phyloP scores from a whole-genome alignment of 805 yeast genomes.

The Saturnispora zaruensis region DNA sequence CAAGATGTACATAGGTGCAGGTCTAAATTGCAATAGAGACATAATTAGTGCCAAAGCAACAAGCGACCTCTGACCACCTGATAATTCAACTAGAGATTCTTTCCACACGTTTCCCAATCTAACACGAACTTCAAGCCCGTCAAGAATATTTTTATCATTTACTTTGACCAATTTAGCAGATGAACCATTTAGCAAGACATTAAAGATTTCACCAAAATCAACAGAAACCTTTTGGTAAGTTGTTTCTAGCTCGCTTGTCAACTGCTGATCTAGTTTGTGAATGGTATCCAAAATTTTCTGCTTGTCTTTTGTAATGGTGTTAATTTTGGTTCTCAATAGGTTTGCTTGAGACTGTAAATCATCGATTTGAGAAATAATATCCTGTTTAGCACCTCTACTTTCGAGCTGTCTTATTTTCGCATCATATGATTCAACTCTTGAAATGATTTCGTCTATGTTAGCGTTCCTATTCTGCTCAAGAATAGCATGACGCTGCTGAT shows the following conservation, averaged over 20 bases:
- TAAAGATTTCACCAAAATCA: constrained; percentile 86
- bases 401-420: constrained; percentile 61
- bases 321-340: constrained; percentile 68
- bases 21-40: constrained; percentile 88
- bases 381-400: constrained; percentile 66
- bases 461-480: constrained; percentile 56
- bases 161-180: constrained; percentile 82
- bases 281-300: constrained; percentile 84
- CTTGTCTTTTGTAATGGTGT: constrained; percentile 82
- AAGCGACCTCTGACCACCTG: constrained; percentile 95
- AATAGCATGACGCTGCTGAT: constrained; percentile 44
- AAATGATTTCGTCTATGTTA: constrained; percentile 54
- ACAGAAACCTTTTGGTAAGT: constrained; percentile 82
- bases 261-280: constrained; percentile 72
- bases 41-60: constrained; percentile 87
- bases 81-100: constrained; percentile 85
- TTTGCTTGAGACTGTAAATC: constrained; percentile 82
- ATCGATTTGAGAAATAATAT: constrained; percentile 86
- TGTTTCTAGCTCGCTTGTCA: constrained; percentile 68
- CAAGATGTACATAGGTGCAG: constrained; percentile 96
- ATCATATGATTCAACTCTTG: constrained; percentile 45
- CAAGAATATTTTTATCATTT: constrained; percentile 73
- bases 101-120: constrained; percentile 92
- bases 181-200: constrained; percentile 81
- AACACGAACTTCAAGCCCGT: constrained; percentile 86